Conservation (phyloP, 2,329 filamentous ascomycete genomes). For the Xylariaceae sp. region DNA sequence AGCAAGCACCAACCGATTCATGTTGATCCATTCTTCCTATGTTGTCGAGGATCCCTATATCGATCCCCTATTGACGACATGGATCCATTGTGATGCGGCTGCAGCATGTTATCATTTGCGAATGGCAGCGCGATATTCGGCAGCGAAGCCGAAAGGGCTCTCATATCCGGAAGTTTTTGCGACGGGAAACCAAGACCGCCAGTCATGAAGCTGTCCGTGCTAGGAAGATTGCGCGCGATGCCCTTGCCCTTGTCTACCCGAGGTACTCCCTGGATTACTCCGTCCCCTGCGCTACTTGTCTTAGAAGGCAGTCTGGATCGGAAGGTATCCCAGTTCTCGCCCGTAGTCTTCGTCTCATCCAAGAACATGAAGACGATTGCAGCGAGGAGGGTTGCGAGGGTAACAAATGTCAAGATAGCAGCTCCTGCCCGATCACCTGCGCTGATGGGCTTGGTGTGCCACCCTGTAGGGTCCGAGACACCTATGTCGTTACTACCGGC, state of each 20-base stretch:
- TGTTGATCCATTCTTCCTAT: not conserved
- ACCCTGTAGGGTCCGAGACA: constrained; percentile 29
- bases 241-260: constrained; percentile 2
- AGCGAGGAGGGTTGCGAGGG: constrained; percentile 50
- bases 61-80: not conserved
- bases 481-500: constrained; percentile 45
- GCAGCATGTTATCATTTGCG: not conserved
- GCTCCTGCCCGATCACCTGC: constrained; percentile 64
- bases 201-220: not conserved
- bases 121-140: not conserved
- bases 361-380: constrained; percentile 46
- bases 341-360: constrained; percentile 39
- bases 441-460: constrained; percentile 39
- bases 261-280: not conserved
- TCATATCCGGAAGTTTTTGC: not conserved
- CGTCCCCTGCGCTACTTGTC: not conserved
- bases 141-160: not conserved
- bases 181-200: not conserved
- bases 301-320: constrained; percentile 14
- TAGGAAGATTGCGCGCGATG: not conserved
- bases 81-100: not conserved
- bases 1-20: not conserved
- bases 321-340: constrained; percentile 26
- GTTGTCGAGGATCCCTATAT: not conserved
- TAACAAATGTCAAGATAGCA: constrained; percentile 54